Base-by-base conservation (phyloP, 768 basidiomycete genomes). In the Cantharellus anzutake region DNA sequence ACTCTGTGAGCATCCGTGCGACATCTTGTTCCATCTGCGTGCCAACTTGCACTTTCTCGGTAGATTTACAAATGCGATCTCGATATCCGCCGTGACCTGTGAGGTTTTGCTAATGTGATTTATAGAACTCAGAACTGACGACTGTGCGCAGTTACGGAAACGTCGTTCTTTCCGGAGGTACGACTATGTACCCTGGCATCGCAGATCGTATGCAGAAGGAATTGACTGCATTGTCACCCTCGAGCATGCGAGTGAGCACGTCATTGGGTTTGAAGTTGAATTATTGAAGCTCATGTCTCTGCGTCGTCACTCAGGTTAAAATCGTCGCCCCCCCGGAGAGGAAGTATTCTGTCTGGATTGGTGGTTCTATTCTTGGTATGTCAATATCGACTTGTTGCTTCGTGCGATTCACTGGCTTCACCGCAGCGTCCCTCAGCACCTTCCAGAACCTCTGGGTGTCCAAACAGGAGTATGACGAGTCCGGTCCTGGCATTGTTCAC, bases 381-480 rank as follows among this genome's bases (percentile, higher is more conserved):
- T 35, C 44, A 37, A 61, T 5, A 39, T 42, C 5, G n/a, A 2
- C 44, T 11, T 50, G 39, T 5, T 3, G 20, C 1, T 35, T 14
- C 4, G 16, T 61, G 64, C 64, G 64, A 72, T 72, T 70, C 73
- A 71, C 65, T 41, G 16, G 11, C 52, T 35, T 70, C 64, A 72
- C 73, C 66, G 67, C 74, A 64, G 91, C 90, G 51, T 91, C 88
- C 40, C 79, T 96, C 56, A 84, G 81, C 68, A 93, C 91, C 66
- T 94, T 94, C 91, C 91, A 94, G 76, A 92, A 91, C 70, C 74
- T 93, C 73, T 96, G 92, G 90, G 84, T 84, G 73, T 82, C 83
- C 61, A 88, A 88, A 73, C 86, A 89, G 68, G 90, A 92, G 74
- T 92, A 91, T 73, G 89, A 91, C 70, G 89, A 87, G 71, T 78